Evolutionary conservation across 2,329 filamentous ascomycete species (phyloP), one percentile per base, ranked within the genome.

Genomic region (Xylariales sp.): DNA sequence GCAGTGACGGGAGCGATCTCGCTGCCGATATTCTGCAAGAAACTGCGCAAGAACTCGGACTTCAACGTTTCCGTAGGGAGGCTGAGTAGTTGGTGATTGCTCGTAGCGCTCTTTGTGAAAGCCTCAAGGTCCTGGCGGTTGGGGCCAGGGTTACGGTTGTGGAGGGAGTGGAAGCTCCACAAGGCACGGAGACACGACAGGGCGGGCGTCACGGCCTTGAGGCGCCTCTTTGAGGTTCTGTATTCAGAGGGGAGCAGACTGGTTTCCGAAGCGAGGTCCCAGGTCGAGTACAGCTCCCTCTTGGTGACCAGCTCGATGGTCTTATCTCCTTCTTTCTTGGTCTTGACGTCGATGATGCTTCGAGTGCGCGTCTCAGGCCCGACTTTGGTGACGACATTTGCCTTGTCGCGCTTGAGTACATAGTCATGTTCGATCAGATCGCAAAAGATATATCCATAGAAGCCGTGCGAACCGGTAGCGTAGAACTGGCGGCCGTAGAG

Each of bases 371-470:
- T 85, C 58, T 98, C 93, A 5, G 74, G 65, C 33, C 72, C 71
- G 7, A 70, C 45, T 28, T 72, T 60, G 1, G 81, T 83, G 15
- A 77, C 57, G 11, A 86, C 67, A 55, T 97, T 97, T 41, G 85
- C 82, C 46, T 84, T 82, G 44, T 88, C 81, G 40, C 93, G 83
- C 66, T 95, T 83, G 44, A 98, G 83, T 43, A 93, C 80, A 56
- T 88, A 98, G 53, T 90, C 83, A 60, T 98, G 93, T 53, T 83
- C 76, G 50, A 95, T 88, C 16, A 98, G 74, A 60, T 98, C 93
- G 41, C 86, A 85, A 60, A 98, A 98, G 48, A 95, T 85, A 66
- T 88, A 98, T 40, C 93, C 93, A 60, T 94, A 97, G 58, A 95
- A 76, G 33, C 93, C 93, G 57, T 96, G 88, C 3, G 85, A 79